phyloP scores from a whole-genome alignment of 2,329 filamentous ascomycete species.

The Colletotrichum costaricense region DNA sequence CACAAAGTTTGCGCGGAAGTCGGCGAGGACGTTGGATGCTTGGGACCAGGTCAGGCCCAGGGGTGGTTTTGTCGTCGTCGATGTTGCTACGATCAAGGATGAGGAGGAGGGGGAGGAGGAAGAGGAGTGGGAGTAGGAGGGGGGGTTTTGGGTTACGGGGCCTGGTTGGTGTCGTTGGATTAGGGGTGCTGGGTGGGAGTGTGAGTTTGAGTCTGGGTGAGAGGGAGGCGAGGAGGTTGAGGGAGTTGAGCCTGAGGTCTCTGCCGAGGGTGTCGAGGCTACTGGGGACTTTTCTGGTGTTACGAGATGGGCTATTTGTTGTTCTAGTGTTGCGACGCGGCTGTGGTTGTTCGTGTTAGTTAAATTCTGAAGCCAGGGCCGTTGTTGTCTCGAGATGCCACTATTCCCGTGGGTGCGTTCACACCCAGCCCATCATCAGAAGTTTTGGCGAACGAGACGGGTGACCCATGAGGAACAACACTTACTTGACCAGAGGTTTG shows the following conservation, averaged over 20 bases:
- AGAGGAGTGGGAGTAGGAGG: too few relatives aligned
- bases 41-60: conserved; percentile 53
- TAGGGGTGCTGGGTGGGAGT: background rate
- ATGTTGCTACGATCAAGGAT: background rate
- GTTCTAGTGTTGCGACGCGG: conserved; percentile 41
- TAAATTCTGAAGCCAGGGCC: background rate
- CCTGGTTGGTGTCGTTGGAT: background rate
- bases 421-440: too few relatives aligned
- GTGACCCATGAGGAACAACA: background rate
- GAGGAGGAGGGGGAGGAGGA: background rate
- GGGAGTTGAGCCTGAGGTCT: background rate
- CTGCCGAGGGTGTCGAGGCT: background rate
- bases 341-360: conserved; percentile 18
- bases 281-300: conserved; percentile 15
- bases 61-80: conserved; percentile 36
- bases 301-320: conserved; percentile 36
- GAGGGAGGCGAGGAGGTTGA: background rate
- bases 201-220: background rate
- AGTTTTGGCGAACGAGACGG: too few relatives aligned
- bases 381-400: background rate
- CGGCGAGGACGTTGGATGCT: conserved; percentile 46
- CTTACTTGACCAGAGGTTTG: conserved; percentile 42
- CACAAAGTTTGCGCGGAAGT: conserved; percentile 47
- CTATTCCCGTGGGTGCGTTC: background rate
- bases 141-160: background rate